A percentile compares a stretch with the other conserved stretches of the same genome.
Evolutionary conservation across 768 basidiomycete genomes (phyloP).

Genomic region (Kwoniella sp.): DNA sequence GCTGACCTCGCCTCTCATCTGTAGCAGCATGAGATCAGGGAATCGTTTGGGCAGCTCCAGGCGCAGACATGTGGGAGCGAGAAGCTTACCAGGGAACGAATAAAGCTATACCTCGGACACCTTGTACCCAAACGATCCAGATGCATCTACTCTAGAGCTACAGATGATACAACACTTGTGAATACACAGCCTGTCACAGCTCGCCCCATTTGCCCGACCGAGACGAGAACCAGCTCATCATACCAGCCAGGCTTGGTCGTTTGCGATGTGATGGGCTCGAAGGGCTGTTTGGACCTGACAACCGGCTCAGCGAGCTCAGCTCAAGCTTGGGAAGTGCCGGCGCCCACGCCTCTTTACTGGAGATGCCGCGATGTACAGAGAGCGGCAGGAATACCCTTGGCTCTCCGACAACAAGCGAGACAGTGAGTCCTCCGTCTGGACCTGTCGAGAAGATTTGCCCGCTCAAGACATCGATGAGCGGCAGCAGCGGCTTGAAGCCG

Average conservation of each 20-base stretch:
- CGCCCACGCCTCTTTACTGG: constrained; percentile 12
- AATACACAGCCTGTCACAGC: too few species aligned
- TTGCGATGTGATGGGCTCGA: constrained; percentile 17
- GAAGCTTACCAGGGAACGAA: too few species aligned
- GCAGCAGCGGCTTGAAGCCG: constrained; percentile 33
- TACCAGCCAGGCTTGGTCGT: constrained; percentile 21
- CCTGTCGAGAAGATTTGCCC: constrained; percentile 38
- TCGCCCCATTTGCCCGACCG: constrained; percentile 2
- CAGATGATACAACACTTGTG: too few species aligned
- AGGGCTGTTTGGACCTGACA: constrained; percentile 7
- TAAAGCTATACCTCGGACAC: too few species aligned
- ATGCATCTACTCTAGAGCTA: too few species aligned
- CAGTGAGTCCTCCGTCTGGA: constrained; percentile 28
- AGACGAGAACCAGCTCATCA: constrained; percentile 26
- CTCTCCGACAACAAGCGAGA: constrained; percentile 32
- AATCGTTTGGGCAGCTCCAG: too few species aligned
- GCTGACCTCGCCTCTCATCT: too few species aligned
- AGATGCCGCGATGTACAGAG: constrained; percentile 12
- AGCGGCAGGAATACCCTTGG: constrained; percentile 42
- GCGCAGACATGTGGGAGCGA: too few species aligned
- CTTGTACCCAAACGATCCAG: too few species aligned
- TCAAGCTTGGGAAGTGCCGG: neutral
- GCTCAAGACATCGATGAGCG: constrained; percentile 36
- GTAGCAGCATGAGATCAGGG: too few species aligned
- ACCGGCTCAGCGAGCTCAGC: neutral